phyloP scores from a whole-genome alignment of 495 filamentous ascomycete genomes.

The Cercophora samala region DNA sequence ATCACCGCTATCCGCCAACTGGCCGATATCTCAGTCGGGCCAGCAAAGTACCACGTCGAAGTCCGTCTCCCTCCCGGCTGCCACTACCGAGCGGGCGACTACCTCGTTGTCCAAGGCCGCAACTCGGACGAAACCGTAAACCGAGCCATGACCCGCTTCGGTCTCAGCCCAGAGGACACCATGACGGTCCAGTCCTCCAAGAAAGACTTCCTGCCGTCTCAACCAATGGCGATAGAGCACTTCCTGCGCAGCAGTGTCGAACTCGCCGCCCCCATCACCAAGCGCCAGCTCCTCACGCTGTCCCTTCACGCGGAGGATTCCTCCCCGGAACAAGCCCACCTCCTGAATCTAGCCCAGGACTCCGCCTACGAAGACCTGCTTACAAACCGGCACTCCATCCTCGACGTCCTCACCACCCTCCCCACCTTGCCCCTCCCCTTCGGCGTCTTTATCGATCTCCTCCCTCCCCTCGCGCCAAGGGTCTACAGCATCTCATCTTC shows the following conservation, averaged over 20 bases:
- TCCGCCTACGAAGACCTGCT: neutral
- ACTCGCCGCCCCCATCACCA: neutral
- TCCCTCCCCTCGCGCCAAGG: neutral
- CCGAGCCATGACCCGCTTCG: too few species aligned
- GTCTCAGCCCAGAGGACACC: too few species aligned
- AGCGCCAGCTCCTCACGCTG: too few species aligned
- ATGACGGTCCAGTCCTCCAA: too few species aligned
- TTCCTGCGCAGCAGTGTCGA: neutral
- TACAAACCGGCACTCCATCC: neutral
- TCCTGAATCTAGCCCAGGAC: neutral
- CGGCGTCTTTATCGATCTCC: neutral
- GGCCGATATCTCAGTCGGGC: too few species aligned
- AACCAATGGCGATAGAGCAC: neutral
- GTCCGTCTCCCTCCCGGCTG: too few species aligned
- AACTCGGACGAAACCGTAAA: too few species aligned
- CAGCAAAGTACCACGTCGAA: too few species aligned
- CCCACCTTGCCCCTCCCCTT: neutral
- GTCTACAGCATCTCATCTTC: neutral
- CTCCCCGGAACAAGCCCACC: neutral
- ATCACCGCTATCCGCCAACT: too few species aligned
- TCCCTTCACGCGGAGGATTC: too few species aligned
- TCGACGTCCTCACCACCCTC: neutral
- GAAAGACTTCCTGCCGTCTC: neutral
- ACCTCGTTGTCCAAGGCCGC: too few species aligned
- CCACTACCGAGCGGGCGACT: too few species aligned